These are phyloP conservation scores for Didymella sp. DNA, from an alignment of 2,329 filamentous ascomycete species.

Conservation along the genomic window DNA sequence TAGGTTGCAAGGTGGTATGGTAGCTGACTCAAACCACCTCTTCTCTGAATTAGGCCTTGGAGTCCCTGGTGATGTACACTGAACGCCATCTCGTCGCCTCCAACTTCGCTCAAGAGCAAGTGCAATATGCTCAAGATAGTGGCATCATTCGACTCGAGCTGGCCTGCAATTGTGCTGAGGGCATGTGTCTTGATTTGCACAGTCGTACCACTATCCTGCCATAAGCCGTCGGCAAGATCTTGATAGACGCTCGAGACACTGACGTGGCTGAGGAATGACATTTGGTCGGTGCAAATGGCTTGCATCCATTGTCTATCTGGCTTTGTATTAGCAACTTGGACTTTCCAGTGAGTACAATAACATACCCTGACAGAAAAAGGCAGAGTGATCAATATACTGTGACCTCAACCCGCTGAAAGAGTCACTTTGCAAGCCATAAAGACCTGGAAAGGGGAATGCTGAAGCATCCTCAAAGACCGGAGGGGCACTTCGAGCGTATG, in stretches of 20 bases:
- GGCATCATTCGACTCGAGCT: constrained; percentile 37
- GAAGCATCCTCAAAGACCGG: constrained; percentile 27
- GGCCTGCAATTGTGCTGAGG: constrained; percentile 37
- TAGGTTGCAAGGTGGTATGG: constrained; percentile 31
- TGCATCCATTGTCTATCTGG: constrained; percentile 40
- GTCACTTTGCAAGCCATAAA: constrained; percentile 6
- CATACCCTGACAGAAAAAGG: constrained; percentile 35
- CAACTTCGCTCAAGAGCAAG: constrained; percentile 43
- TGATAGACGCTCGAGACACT: constrained; percentile 44
- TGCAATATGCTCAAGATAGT: constrained; percentile 44
- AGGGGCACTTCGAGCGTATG: constrained; percentile 33
- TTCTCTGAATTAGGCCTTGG: constrained; percentile 35
- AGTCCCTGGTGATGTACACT: constrained; percentile 41
- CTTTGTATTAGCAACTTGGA: constrained; percentile 8
- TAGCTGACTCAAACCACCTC: constrained; percentile 31
- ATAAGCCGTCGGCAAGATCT: constrained; percentile 37
- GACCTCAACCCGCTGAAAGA: constrained; percentile 32
- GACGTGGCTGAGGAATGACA: constrained; percentile 46
- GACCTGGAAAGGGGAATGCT: constrained; percentile 36
- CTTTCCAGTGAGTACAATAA: neutral
- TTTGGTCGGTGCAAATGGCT: constrained; percentile 35
- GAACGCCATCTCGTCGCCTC: constrained; percentile 39
- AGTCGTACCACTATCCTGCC: constrained; percentile 41
- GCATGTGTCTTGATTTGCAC: constrained; percentile 44
- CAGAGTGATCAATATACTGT: constrained; percentile 32